A percentile compares a stretch with the other conserved stretches of the same genome.
These are phyloP conservation scores for Lactarius indigo DNA, from an alignment of 768 basidiomycete species.

Conservation along the genomic window DNA sequence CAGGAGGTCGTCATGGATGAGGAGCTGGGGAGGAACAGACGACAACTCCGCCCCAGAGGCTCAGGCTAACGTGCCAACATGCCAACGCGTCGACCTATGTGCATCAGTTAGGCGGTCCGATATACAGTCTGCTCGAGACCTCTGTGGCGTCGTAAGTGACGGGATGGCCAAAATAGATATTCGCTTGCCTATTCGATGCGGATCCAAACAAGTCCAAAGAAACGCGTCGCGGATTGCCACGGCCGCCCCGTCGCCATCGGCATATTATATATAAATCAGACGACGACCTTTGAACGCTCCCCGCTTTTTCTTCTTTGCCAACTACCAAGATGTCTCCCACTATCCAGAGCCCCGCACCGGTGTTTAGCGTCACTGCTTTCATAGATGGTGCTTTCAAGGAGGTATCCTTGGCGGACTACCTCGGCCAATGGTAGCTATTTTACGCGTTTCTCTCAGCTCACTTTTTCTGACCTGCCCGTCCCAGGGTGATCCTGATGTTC, in stretches of 20 bases:
- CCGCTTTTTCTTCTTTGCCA: not conserved
- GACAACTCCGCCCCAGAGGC: too few species aligned
- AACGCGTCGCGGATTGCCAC: constrained; percentile 10
- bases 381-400: constrained; percentile 76
- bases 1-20: too few species aligned
- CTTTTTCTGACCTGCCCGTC: constrained; percentile 5
- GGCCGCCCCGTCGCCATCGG: not conserved
- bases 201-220: constrained; percentile 12
- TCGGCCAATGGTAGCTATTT: constrained; percentile 72
- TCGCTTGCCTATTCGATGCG: not conserved
- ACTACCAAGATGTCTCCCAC: constrained; percentile 39
- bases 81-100: too few species aligned
- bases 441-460: constrained; percentile 12
- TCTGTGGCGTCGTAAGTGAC: too few species aligned
- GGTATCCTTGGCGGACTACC: constrained; percentile 65
- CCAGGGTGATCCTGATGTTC: constrained; percentile 89
- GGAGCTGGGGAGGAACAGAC: too few species aligned
- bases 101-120: too few species aligned
- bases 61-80: too few species aligned
- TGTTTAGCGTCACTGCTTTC: constrained; percentile 73
- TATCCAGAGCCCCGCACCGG: constrained; percentile 81
- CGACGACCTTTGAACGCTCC: not conserved
- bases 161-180: not conserved
- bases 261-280: not conserved
- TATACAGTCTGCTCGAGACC: too few species aligned